These are phyloP conservation scores for Leucocoprinus sp. DNA, from an alignment of 768 basidiomycete genomes.

Conservation along the genomic window DNA sequence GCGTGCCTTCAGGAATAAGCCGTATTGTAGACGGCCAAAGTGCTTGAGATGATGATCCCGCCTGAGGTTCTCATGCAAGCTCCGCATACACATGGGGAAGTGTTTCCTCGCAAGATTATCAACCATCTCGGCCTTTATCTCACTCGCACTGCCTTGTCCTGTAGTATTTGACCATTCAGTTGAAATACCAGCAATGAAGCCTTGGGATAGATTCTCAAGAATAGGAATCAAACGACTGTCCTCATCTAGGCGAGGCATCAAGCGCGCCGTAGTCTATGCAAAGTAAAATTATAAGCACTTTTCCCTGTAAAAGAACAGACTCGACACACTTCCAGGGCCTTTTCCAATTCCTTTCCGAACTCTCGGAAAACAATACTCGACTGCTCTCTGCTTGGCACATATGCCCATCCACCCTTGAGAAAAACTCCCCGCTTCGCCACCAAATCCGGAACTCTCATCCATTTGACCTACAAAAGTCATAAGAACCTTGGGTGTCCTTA, in stretches of 20 bases:
- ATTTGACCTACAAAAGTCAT: conserved; percentile 61
- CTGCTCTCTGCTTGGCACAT: conserved; percentile 19
- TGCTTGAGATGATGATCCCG: conserved; percentile 86
- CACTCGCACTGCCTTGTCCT: conserved; percentile 44
- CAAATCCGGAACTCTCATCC: conserved; percentile 92
- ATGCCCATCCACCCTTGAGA: conserved; percentile 29
- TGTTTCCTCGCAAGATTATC: conserved; percentile 80
- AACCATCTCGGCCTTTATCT: conserved; percentile 90
- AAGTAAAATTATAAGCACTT: neutral
- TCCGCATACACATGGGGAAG: conserved; percentile 95
- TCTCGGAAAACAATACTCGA: conserved; percentile 85
- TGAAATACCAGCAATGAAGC: conserved; percentile 85
- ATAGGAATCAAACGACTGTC: conserved; percentile 87
- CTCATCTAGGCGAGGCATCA: conserved; percentile 87
- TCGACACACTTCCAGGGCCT: conserved; percentile 61
- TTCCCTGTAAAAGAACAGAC: neutral
- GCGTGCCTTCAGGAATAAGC: conserved; percentile 86
- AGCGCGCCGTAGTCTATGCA: conserved; percentile 69
- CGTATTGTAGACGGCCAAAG: conserved; percentile 84
- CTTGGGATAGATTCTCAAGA: conserved; percentile 85
- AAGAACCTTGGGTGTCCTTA: neutral
- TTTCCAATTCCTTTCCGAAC: conserved; percentile 65
- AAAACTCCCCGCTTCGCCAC: conserved; percentile 77
- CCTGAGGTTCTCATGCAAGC: conserved; percentile 71
- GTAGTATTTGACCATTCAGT: conserved; percentile 67